Base-by-base conservation (phyloP, 495 filamentous ascomycete genomes). In the Aspergillus cristatus region DNA sequence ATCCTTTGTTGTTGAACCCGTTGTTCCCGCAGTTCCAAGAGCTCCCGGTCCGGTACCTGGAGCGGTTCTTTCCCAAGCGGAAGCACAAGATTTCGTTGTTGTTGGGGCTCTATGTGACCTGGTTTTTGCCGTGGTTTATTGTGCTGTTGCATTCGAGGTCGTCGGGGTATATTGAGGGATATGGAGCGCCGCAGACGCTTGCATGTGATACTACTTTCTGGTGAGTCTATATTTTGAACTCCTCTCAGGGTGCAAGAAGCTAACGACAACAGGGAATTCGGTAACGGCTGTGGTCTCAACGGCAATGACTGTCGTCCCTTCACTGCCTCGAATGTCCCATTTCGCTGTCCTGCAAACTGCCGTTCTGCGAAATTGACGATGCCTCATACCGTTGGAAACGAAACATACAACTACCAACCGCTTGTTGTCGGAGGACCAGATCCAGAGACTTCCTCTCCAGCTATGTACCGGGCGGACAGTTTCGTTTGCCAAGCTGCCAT, bases 291-390 rank as follows among this genome's bases (percentile, higher is more conserved):
- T 53, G 87, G 86, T 3, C 47, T 91, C 7, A 76, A 94, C 45
- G 87, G 87, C 11, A 78, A 79, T 33, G 62, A 76, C 42, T 94
- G 87, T 56, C 75, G 82, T n/a, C 87, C 87, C 0, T 94, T 94
- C 49, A 71, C 68, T 29, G 73, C 75, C 38, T 71, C 71, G 34
- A 75, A 71, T 1, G 72, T 82, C 42, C 70, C 84, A 11, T 94
- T 94, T 55, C 71, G 80, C 34, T 94, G 87, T 49, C 83, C 86
- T 17, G 81, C 82, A 2, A 82, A 79, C 50, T 94, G 87, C 54
- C 64, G 65, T 16, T 70, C 72, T 44, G 65, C 74, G 25, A 71
- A 71, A 50, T 68, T 89, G 14, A 58, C 84, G 33, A 81, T 88
- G 38, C 80, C 82, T 10, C 70, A 79, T 41, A 78, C 79, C 1